Evolutionary conservation across 495 filamentous ascomycete species (phyloP), one percentile per base, ranked within the genome.

Genomic region (Penicillium lividum): DNA sequence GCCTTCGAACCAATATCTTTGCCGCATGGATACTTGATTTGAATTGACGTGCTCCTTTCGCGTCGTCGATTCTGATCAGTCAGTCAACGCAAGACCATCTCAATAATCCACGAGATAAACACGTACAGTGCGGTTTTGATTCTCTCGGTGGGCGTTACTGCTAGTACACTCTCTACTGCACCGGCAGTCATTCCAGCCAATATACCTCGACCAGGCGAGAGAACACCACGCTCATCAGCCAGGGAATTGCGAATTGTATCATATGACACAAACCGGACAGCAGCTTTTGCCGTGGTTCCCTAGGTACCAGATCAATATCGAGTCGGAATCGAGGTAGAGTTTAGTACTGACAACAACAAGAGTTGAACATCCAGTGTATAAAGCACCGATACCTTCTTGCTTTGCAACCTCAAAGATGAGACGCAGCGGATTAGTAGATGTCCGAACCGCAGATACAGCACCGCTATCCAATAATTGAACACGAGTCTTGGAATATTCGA

Each of bases 401-500:
- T 73, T 67, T 34, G 77, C 75, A 15, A 83, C 78, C 34, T 77
- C 64, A 3, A 54, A 49, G 40, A 85, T 81, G 31, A 87, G 78
- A 2, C 68, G 53, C 44, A 87, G 77, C 2, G 85, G 85, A 58
- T 87, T 87, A 2, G 68, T 87, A 1, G 68, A 59, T 4, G 71
- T 74, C 1, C 70, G 62, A 5, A 73, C 22, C 1, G 22, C 22
- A 22, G 22, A 22, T 22, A 22, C 61, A 16, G 77, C 74, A 40
- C 75, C 70, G 45, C 79, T 69, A 16, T 77, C 68, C 11, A 79
- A 73, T 0, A 88, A 73, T 60, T 88, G 85, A 5, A 85, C 83
- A 18, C 84, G 76, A 0, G 85, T 88, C 69, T 88, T 88, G 15
- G 85, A 83, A 55, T 86, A 87, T 62, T 87, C 85, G 60, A 88